Evolutionary conservation across 2,329 filamentous ascomycete genomes (phyloP).

Genomic region (Gremmenia infestans): DNA sequence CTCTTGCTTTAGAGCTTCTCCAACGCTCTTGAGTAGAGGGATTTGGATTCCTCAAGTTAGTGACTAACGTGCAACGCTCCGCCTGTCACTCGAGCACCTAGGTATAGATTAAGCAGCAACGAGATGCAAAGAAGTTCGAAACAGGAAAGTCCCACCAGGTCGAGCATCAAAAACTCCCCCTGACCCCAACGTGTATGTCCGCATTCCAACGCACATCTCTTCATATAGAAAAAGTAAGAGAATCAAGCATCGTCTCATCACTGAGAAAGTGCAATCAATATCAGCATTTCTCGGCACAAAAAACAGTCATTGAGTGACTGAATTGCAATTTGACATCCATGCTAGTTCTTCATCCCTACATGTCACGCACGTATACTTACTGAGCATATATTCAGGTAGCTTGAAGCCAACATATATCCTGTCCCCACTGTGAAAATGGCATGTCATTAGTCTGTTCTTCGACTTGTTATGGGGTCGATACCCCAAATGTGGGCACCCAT

Average conservation of each 20-base stretch:
- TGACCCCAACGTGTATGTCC: not conserved
- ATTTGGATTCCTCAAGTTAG: too few species aligned
- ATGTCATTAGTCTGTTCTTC: not conserved
- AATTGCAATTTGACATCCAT: conserved; percentile 99
- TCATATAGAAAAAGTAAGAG: conserved; percentile 15
- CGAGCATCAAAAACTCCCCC: too few species aligned
- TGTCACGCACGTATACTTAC: not conserved
- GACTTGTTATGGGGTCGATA: not conserved
- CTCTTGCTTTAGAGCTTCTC: too few species aligned
- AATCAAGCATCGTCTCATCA: conserved; percentile 30
- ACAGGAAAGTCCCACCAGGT: too few species aligned
- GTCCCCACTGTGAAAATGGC: not conserved
- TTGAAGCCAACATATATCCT: not conserved
- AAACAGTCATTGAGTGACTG: conserved; percentile 73
- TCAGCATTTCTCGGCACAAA: conserved; percentile 99
- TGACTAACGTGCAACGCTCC: too few species aligned
- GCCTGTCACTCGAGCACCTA: too few species aligned
- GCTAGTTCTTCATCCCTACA: conserved; percentile 44
- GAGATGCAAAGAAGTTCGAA: too few species aligned
- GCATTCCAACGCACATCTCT: conserved; percentile 21
- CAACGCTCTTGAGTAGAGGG: too few species aligned
- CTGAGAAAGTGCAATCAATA: conserved; percentile 44
- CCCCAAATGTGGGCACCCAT: not conserved
- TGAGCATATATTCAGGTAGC: not conserved
- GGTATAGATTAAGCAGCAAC: too few species aligned